phyloP scores from a whole-genome alignment of 1,284 basidiomycete species.

The Porogramme epimiltina region DNA sequence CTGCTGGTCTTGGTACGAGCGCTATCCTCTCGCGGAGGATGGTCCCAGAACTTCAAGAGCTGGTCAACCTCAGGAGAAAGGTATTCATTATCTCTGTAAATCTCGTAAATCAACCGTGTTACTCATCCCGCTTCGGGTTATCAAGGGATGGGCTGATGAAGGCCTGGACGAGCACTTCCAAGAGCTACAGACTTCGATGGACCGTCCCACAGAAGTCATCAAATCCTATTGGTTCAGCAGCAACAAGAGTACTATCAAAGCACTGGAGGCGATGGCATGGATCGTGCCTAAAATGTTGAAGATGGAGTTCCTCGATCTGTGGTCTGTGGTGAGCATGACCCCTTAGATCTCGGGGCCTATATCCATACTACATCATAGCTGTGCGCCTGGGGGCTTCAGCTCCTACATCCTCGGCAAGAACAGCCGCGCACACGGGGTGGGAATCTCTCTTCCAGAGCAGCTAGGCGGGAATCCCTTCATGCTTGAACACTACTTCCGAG shows the following conservation, averaged over 20 bases:
- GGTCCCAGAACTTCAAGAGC: no score
- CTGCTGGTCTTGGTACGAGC: no score
- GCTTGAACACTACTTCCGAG: constrained; percentile 14
- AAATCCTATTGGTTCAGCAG: constrained; percentile 10
- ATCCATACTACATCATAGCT: no score
- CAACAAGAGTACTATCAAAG: constrained; percentile 25
- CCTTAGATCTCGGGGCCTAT: no score
- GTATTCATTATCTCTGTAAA: no score
- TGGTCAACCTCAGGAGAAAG: no score
- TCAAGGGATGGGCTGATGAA: constrained; percentile 17
- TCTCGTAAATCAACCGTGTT: no score
- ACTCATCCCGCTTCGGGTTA: no score
- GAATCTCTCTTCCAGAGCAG: constrained; percentile 28
- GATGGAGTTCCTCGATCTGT: constrained; percentile 30
- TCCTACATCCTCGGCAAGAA: constrained; percentile 29
- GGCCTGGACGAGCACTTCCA: constrained; percentile 11
- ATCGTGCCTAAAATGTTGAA: constrained; percentile 19
- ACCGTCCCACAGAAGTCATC: not conserved
- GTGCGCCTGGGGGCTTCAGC: constrained; percentile 32
- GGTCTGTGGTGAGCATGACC: no score
- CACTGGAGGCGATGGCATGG: constrained; percentile 24
- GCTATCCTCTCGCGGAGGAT: no score
- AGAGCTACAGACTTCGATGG: not conserved
- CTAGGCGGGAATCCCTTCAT: constrained; percentile 26
- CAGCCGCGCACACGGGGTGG: constrained; percentile 23